Base-by-base conservation (phyloP, 805 yeast genomes). In the Spathaspora gorwiae region DNA sequence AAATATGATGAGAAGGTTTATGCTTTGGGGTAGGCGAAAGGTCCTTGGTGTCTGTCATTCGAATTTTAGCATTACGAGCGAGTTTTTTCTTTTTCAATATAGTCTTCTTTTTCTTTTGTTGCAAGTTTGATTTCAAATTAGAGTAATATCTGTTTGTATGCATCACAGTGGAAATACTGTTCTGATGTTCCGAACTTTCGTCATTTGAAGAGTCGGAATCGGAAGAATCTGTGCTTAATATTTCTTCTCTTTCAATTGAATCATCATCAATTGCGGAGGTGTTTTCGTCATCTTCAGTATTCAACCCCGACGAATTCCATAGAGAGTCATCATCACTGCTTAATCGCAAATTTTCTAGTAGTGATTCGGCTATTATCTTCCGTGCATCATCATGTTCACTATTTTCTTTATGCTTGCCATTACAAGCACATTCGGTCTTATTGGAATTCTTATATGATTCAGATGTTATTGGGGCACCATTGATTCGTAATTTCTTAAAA, bases 401-500 rank as follows among this genome's bases (percentile, higher is more conserved):
- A 19, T 3, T 19, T 19, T 19, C 24, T 13, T 40, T 26, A 24
- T 19, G 14, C 10, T 41, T 35, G 9, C n/a, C 19, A n/a, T 33
- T 39, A 36, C 52, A 48, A 10, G 32, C 43, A 40, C 51, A 42
- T 31, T 27, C 32, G 6, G 40, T 35, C 6, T 30, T 38, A 8
- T 42, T 27, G 11, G 32, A 39, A n/a, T 50, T 48, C 6, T 44
- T 12, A 35, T 46, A 54, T 3, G 54, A 48, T 15, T 52, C 59
- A 9, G 64, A 56, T 0, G 66, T 61, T 32, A 64, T 61, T 14
- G 71, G 70, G 5, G 62, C 54, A 1, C 72, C 73, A 44, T 62
- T 66, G 41, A 72, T 72, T 26, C 76, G 60, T 26, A 72, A 59
- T 45, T 72, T 72, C 47, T 72, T 72, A 53, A 64, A 71, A 49